Conservation (phyloP, 78 protist genomes). For the Tieghemostelium lacteum region DNA sequence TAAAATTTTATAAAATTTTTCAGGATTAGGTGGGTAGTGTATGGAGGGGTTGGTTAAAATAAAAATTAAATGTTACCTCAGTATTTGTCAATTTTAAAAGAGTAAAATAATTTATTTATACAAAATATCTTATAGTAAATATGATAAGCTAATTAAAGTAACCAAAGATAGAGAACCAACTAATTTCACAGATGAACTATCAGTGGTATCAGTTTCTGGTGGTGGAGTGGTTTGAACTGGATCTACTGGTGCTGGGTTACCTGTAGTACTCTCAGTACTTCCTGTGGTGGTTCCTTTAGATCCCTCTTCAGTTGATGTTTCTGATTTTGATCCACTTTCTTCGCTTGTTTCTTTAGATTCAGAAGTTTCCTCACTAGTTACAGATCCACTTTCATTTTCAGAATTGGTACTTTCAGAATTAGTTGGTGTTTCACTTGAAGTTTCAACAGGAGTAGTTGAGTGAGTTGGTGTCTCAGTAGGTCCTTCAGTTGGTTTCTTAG, state of each 20-base stretch:
- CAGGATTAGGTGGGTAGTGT: too few species aligned
- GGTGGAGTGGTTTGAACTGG: not conserved
- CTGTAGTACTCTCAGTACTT: not conserved
- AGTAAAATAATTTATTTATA: too few species aligned
- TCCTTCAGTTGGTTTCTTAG: too few species aligned
- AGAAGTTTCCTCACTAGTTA: not conserved
- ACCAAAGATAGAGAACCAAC: not conserved
- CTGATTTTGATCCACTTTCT: not conserved
- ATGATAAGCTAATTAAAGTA: not conserved
- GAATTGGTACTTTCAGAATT: too few species aligned
- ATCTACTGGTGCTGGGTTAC: not conserved
- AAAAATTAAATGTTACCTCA: too few species aligned
- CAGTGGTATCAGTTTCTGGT: not conserved
- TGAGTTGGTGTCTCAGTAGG: not conserved
- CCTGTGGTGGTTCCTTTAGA: not conserved
- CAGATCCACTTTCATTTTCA: too few species aligned
- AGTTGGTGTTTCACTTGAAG: not conserved
- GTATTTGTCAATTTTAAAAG: too few species aligned
- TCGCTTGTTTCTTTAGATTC: not conserved
- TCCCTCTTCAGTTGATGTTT: not conserved
- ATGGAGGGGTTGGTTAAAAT: too few species aligned
- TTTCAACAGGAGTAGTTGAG: not conserved
- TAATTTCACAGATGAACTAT: not conserved
- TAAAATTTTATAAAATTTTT: too few species aligned
- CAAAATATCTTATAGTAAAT: too few species aligned